Conservation (phyloP, 1,284 basidiomycete species). For the Phellinidium pouzarii region DNA sequence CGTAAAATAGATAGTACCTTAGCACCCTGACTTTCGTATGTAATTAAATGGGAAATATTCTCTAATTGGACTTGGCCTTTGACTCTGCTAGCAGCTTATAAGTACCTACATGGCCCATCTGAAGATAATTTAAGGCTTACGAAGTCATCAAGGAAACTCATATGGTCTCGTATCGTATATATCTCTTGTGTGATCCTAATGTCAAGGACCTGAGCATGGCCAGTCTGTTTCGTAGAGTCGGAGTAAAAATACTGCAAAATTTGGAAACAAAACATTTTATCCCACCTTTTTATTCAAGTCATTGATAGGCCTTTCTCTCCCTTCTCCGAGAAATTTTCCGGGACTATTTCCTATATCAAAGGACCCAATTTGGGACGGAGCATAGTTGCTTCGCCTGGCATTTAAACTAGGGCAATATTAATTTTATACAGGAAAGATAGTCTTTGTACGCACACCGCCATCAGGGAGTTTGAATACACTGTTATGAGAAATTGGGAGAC, state of each 20-base stretch:
- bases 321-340: background rate
- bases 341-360: background rate
- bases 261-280: too few relatives aligned
- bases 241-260: background rate
- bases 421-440: background rate
- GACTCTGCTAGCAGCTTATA: background rate
- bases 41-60: too few relatives aligned
- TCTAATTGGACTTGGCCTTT: too few relatives aligned
- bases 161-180: background rate
- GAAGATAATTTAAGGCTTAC: background rate
- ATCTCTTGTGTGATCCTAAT: background rate
- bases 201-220: background rate
- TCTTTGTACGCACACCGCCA: background rate
- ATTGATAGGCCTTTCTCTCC: too few relatives aligned
- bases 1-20: too few relatives aligned
- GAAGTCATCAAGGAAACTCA: background rate
- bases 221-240: background rate
- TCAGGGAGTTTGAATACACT: slow-evolving; percentile 5
- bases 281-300: too few relatives aligned
- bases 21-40: too few relatives aligned
- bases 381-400: background rate
- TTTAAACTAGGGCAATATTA: background rate
- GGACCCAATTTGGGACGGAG: slow-evolving; percentile 4
- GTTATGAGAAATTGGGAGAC: background rate
- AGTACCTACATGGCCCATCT: background rate